Base-by-base conservation (phyloP, 2,329 filamentous ascomycete species). In the Aureobasidium sp. region DNA sequence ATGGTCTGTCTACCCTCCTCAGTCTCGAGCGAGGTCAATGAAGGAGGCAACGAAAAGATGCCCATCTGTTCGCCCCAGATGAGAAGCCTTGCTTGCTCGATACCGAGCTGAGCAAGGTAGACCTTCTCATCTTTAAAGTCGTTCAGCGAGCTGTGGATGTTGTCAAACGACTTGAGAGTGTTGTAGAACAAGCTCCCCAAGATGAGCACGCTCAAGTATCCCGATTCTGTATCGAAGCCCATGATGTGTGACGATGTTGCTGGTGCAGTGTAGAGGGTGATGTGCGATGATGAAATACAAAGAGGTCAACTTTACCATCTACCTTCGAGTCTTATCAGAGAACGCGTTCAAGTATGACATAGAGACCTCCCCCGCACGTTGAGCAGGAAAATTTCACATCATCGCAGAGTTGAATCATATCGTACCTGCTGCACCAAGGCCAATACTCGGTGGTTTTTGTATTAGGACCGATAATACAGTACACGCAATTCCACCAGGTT, bases 31-130 rank as follows among this genome's bases (percentile, higher is more conserved):
- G 12, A 69, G 67, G 48, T 66, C 61, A 29, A 70, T 70, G 55
- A 74, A 70, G 4, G 64, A 66, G 72, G 72, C 19, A 71, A 71
- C 19, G 70, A 70, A 24, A 69, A 69, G 25, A 75, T 70, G 27
- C 73, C 73, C 21, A 75, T 66, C 7, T 68, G 68, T 58, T 74
- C 70, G 17, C 73, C 73, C 64, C 72, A 75, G 54, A 74, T 74
- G 54, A 75, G 63, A 41, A 75, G 64, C 29, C 73, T 65, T 44
- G 71, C 71, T 59, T 75, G 73, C 59, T 75, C 70, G n/a, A 75
- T 65, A 49, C 73, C 73, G 11, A 75, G 63, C 52, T 69, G 67
- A 4, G 68, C 65, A 19, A 75, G 65, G 22, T 70, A 65, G 22
- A 73, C 64, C 57, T 71, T 71, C 57, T 75, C 72, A 19, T 66